Evolutionary conservation across 2,329 filamentous ascomycete species (phyloP).

Genomic region (Huntiella savannae): DNA sequence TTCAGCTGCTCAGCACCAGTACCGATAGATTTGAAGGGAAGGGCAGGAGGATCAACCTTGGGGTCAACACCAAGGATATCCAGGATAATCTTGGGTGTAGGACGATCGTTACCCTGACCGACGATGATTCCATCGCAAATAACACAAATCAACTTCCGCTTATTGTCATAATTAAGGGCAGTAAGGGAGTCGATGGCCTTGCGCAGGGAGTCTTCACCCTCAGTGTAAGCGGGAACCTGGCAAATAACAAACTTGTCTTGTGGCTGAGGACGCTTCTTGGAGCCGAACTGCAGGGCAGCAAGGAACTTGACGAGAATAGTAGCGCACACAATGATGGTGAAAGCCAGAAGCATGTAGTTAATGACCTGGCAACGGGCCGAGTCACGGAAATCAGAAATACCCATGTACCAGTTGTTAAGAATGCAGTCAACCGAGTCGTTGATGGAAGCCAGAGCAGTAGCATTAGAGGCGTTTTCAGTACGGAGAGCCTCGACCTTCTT

Average conservation of each 20-base stretch:
- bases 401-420: slow-evolving; percentile 64
- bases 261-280: slow-evolving; percentile 69
- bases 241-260: slow-evolving; percentile 99
- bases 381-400: slow-evolving; percentile 68
- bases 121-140: slow-evolving; percentile 97
- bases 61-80: slow-evolving; percentile 95
- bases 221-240: slow-evolving; percentile 92
- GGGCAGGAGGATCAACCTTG: slow-evolving; percentile 82
- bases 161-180: slow-evolving; percentile 91
- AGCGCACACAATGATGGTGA: slow-evolving; percentile 63
- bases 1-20: slow-evolving; percentile 82
- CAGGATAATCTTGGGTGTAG: slow-evolving; percentile 91
- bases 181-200: slow-evolving; percentile 90
- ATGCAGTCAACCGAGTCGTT: slow-evolving; percentile 60
- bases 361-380: slow-evolving; percentile 63
- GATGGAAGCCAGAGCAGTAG: slow-evolving; percentile 35
- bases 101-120: slow-evolving; percentile 85
- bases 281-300: slow-evolving; percentile 79
- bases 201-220: slow-evolving; percentile 85
- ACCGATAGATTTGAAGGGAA: slow-evolving; percentile 88
- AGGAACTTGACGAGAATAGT: slow-evolving; percentile 82
- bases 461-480: slow-evolving; percentile 23
- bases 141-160: slow-evolving; percentile 88
- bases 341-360: slow-evolving; percentile 74
- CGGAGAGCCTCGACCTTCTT: slow-evolving; percentile 38